Conservation (phyloP, 495 filamentous ascomycete species). For the Schizothecium vesticola region DNA sequence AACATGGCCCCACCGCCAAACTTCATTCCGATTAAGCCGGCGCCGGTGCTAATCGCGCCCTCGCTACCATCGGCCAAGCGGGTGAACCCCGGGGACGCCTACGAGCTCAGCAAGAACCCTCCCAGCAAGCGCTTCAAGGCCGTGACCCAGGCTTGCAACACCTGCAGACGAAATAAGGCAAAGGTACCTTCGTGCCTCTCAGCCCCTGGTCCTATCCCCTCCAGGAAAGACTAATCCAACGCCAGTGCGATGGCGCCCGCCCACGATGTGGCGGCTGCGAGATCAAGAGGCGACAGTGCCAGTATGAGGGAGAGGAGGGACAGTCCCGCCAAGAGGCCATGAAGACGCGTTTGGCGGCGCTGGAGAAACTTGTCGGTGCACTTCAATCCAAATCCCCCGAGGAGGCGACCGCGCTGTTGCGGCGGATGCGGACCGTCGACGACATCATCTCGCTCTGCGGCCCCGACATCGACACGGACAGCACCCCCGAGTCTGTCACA, state of each 20-base stretch:
- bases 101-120: conserved; percentile 8
- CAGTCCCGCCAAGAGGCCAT: conserved; percentile 25
- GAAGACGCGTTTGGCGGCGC: conserved; percentile 17
- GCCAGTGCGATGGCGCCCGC: conserved; percentile 27
- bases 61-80: conserved; percentile 5
- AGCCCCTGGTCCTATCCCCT: background rate
- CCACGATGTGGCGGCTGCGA: conserved; percentile 23
- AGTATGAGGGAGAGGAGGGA: conserved; percentile 27
- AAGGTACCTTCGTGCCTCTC: conserved; percentile 7
- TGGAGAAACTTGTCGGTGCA: conserved; percentile 23
- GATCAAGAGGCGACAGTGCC: conserved; percentile 14
- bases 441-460: conserved; percentile 9
- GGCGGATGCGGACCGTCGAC: conserved; percentile 10
- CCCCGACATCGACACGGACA: background rate
- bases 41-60: background rate
- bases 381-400: conserved; percentile 17
- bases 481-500: background rate
- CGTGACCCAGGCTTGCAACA: conserved; percentile 25
- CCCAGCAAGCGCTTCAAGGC: conserved; percentile 19
- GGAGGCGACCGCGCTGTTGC: conserved; percentile 22
- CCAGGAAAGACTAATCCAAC: background rate
- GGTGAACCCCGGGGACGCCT: background rate
- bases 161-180: conserved; percentile 21
- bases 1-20: background rate
- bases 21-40: background rate